Evolutionary conservation across 140 eudicot species (phyloP).

Genomic region (Senecio squalidus): DNA sequence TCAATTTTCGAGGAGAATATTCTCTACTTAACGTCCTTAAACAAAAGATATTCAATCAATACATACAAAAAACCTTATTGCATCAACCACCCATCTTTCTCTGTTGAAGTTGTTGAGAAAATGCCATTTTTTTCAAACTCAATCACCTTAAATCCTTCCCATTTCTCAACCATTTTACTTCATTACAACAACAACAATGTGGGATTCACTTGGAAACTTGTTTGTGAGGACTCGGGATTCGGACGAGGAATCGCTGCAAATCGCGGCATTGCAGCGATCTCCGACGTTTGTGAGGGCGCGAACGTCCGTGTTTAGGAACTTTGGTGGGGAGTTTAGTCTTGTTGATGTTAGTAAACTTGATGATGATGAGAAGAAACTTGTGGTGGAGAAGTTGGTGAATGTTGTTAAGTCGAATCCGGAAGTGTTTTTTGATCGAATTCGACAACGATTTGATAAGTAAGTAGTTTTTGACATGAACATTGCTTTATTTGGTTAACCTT

Average conservation of each 20-base stretch:
- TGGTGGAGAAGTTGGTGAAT: slow-evolving; percentile 59
- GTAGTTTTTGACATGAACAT: slow-evolving; percentile 3
- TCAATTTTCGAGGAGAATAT: too few species aligned
- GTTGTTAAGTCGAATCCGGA: slow-evolving; percentile 51
- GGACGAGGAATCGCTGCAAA: slow-evolving; percentile 53
- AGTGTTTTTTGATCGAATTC: slow-evolving; percentile 61
- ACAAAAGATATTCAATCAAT: not conserved
- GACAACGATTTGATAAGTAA: slow-evolving; percentile 77
- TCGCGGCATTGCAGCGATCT: slow-evolving; percentile 76
- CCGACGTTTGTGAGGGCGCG: slow-evolving; percentile 62
- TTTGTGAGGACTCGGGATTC: slow-evolving; percentile 31
- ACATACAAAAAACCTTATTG: slow-evolving; percentile 26
- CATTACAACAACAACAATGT: slow-evolving; percentile 22
- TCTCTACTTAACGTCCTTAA: too few species aligned
- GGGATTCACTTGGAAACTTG: slow-evolving; percentile 37
- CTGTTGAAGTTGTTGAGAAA: slow-evolving; percentile 33
- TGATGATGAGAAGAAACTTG: slow-evolving; percentile 48
- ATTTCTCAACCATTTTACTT: slow-evolving; percentile 17
- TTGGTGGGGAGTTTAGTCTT: slow-evolving; percentile 51
- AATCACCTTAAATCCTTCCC: slow-evolving; percentile 26
- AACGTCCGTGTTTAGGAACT: slow-evolving; percentile 47
- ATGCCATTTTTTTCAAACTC: slow-evolving; percentile 7
- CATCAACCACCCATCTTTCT: slow-evolving; percentile 28
- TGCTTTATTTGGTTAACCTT: not conserved
- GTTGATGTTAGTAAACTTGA: slow-evolving; percentile 65